Base-by-base conservation (phyloP, 495 filamentous ascomycete genomes). In the Penicillium lividum region DNA sequence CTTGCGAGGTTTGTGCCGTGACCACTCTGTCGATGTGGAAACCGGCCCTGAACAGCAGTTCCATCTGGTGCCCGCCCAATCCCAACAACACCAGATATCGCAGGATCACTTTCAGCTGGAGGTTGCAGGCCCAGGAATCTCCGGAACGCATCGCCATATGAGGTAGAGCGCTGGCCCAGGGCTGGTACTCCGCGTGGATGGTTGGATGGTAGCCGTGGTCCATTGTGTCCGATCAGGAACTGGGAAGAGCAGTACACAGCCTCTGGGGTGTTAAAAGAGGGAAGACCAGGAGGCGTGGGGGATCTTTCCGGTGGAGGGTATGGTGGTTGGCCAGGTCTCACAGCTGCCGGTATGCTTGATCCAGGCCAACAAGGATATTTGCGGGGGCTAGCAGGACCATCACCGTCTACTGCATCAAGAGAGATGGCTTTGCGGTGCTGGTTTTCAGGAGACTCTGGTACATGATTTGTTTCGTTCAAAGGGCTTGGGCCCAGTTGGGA, bases 231-330 rank as follows among this genome's bases (percentile, higher is more conserved):
- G 4, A 46, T 25, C 25, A 66, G 43, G 29, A 73, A 71, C 18
- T 63, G 74, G 7, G 67, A 58, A 28, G 72, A 66, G 57, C 65
- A 74, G 16, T 60, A 58, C 7, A 77, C 54, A 7, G 79, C 79
- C 63, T 79, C 77, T 18, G 65, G 68, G 10, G 73, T 72, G 29
- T 74, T 73, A 55, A 82, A 82, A 1, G 75, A 76, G 1, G 79
- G 79, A 36, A 82, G 59, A 2, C 78, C 76, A 2, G 78, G 77
- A 29, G 79, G 79, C 8, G 79, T 82, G 5, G 77, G 74, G 9
- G 63, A 54, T 55, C 79, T 65, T 30, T 61, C 59, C 7, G 78
- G 78, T 28, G 78, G 75, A 43, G 76, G 75, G 51, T 69, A 73
- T 33, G 34, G 57, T 8, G 79, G 79, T 28, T 65, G 60, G 29